These are phyloP conservation scores for Salvia splendens DNA, from an alignment of 257 asterid species.

Conservation along the genomic window DNA sequence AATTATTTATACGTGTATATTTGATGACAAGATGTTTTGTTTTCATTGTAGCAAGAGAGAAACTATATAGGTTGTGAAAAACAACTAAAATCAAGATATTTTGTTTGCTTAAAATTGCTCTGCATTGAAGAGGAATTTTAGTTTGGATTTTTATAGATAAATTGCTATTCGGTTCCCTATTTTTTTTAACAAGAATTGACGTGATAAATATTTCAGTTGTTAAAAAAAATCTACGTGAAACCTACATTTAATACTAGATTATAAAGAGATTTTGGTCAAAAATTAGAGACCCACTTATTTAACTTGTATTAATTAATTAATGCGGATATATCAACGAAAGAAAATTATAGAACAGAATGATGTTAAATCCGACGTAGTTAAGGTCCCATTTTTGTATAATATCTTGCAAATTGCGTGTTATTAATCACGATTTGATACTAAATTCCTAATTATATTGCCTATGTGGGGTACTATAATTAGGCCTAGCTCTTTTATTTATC, in stretches of 20 bases:
- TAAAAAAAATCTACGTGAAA: too few species aligned
- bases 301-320: not conserved
- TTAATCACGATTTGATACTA: not conserved
- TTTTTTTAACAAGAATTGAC: too few species aligned
- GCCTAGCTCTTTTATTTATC: not conserved
- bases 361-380: conserved; percentile 16
- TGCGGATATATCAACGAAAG: not conserved
- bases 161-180: too few species aligned
- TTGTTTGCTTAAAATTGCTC: not conserved
- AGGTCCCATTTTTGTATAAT: not conserved
- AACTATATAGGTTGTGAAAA: not conserved
- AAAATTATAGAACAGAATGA: not conserved
- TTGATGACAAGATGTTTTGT: conserved; percentile 28
- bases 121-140: too few species aligned
- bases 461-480: not conserved
- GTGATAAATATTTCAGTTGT: too few species aligned
- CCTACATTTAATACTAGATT: too few species aligned
- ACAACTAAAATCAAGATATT: not conserved
- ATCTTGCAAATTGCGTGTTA: conserved; percentile 15
- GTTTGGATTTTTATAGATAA: too few species aligned
- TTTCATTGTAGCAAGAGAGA: not conserved
- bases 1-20: not conserved
- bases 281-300: not conserved
- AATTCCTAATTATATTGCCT: not conserved
- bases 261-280: not conserved